Evolutionary conservation across 257 asterid genomes (phyloP).

Genomic region (Forsythia viridissima): DNA sequence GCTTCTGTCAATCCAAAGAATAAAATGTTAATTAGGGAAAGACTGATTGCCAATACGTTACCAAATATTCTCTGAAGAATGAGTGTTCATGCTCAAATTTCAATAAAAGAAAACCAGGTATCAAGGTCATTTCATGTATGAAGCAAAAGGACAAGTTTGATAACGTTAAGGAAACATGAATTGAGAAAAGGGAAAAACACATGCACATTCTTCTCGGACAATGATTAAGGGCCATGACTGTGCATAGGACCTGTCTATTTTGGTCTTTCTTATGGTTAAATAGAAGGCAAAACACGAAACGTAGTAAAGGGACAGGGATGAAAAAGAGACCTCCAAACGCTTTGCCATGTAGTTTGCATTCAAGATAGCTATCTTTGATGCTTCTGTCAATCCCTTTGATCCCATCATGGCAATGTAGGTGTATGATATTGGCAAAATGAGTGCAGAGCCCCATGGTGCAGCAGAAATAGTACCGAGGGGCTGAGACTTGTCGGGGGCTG

Average conservation of each 20-base stretch:
- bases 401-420: conserved; percentile 99
- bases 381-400: conserved; percentile 82
- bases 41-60: background rate
- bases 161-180: background rate
- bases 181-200: background rate
- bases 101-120: background rate
- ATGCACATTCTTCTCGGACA: background rate
- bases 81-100: background rate
- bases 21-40: conserved; percentile 19
- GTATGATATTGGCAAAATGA: conserved; percentile 94
- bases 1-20: conserved; percentile 54
- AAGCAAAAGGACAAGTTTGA: background rate
- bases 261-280: background rate
- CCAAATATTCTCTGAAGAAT: background rate
- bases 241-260: background rate
- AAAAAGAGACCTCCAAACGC: conserved; percentile 75
- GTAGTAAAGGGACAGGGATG: conserved; percentile 7
- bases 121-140: background rate
- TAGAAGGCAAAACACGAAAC: background rate
- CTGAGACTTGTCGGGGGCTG: conserved; percentile 72
- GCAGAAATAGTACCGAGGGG: conserved; percentile 96
- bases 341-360: conserved; percentile 96
- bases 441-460: conserved; percentile 99
- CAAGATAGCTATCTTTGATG: conserved; percentile 93
- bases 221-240: background rate